Evolutionary conservation across 495 filamentous ascomycete species (phyloP), one percentile per base, ranked within the genome.

Genomic region (Penicillium lagena): DNA sequence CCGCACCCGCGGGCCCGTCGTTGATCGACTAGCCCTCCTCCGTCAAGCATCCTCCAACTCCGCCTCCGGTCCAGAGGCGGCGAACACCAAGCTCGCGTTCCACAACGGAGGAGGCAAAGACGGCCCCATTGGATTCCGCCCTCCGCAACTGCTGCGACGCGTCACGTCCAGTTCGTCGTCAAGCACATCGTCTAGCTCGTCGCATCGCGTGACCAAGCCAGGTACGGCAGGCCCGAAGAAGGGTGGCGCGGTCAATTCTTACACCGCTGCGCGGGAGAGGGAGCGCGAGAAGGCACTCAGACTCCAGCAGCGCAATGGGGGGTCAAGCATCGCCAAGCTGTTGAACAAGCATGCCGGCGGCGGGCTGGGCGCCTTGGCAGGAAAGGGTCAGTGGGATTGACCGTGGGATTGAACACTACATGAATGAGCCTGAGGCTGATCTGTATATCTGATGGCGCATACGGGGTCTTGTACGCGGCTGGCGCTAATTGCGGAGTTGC

Each of bases 11-110:
- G 61, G 69, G 12, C 59, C 68, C 15, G 75, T 90, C 44, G 79
- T 97, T 42, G 89, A 97, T 66, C 88, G 91, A 45, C 81, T 95
- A 38, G 78, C 80, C 37, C 74, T 94, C 31, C 85, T 88, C 52
- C 85, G 87, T 39, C 72, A 75, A 52, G 67, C 74, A 29, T 83
- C 79, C 6, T 75, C 76, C 45, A 62, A 76, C 49, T 70, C 76
- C 10, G 61, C 75, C 34, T 64, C 69, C 1, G 61, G 64, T 6
- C 74, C 74, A 35, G 52, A 59, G 45, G 55, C 59, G 17, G 51
- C 52, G 29, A 64, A 64, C 22, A 57, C 70, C 30, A 72, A 78
- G 28, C 62, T 85, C 36, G 86, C 87, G 5, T 91, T 91, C 67
- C 62, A 76, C 17, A 56, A 70, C 29, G 68, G 72, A 17, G 50